Percentiles rank a stretch among this genome's conserved stretches.
These are phyloP conservation scores for Apophysomyces ossiformis DNA, from an alignment of 371 early-diverging fungal genomes.

Conservation along the genomic window DNA sequence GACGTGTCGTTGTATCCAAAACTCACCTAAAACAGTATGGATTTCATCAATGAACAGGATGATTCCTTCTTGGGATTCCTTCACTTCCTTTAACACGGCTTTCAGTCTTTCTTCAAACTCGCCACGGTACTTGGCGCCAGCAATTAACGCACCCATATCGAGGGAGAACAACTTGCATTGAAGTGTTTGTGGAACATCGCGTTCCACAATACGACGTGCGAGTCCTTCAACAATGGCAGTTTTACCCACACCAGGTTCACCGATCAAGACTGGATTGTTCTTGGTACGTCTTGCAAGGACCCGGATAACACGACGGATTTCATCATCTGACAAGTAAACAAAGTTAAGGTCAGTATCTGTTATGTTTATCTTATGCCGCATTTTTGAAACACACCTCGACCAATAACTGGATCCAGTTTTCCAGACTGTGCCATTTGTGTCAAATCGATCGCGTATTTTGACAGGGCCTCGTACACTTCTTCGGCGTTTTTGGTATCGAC, in stretches of 20 bases:
- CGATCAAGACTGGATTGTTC: constrained; percentile 89
- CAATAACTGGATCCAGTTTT: constrained; percentile 87
- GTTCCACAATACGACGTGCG: constrained; percentile 95
- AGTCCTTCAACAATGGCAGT: constrained; percentile 96
- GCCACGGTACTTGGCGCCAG: constrained; percentile 94
- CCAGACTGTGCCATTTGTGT: constrained; percentile 79
- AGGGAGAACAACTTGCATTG: constrained; percentile 90
- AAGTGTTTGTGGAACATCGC: constrained; percentile 91
- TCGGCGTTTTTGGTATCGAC: constrained; percentile 90
- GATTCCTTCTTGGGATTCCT: constrained; percentile 85
- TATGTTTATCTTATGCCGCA: neutral
- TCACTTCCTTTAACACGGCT: constrained; percentile 95
- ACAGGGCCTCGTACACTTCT: constrained; percentile 81
- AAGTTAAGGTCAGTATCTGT: neutral
- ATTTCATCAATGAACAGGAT: constrained; percentile 99
- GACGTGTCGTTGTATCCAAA: neutral
- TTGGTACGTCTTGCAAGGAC: constrained; percentile 86
- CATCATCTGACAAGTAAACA: constrained; percentile 56
- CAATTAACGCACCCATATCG: constrained; percentile 94
- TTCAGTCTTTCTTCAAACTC: constrained; percentile 99
- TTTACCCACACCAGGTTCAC: constrained; percentile 95
- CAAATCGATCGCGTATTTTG: constrained; percentile 94
- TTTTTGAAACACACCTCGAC: constrained; percentile 45
- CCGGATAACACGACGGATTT: constrained; percentile 84
- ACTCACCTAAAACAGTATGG: constrained; percentile 82